Base-by-base conservation (phyloP, 2,329 filamentous ascomycete species). In the Talaromyces sp. region DNA sequence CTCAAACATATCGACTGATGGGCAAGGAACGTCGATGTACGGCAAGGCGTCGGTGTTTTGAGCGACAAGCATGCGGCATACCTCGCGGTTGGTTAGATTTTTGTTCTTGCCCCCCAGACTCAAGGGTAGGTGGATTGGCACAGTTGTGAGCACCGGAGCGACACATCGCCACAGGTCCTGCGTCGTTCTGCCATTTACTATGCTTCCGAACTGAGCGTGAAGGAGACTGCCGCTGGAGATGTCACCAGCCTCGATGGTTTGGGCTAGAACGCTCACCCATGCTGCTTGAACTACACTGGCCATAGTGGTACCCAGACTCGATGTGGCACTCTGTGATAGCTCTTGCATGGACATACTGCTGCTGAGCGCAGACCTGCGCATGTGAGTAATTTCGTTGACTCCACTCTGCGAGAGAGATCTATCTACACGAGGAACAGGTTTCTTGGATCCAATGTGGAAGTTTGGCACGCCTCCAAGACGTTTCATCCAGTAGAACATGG, bases 151-250 rank as follows among this genome's bases (percentile, higher is more conserved):
- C 31, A 61, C 43, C 4, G 58, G 58, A 11, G 41, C 58, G 8
- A 61, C 43, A 61, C 58, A 61, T 45, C 58, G 43, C 58, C 41
- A 47, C n/a, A 47, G n/a, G 43, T 61, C 58, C 43, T 61, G 58
- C 27, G 41, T 45, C 25, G 39, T 45, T 22, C 58, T 45, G 5
- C 58, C 58, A 41, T 61, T 61, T 33, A 61, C 27, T n/a, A 61
- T 43, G 58, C n/a, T 49, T 39, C 58, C 58, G 43, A 61, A 61
- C 43, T 61, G 58, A 3, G 43, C 2, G 43, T 61, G 39, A 10
- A 61, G 31, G 9, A 22, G 27, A 22, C 22, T 22, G 25, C 31
- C 43, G 58, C 6, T 31, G 56, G 35, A 41, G 13, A 41, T 22
- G 22, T 22, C 35, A 25, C 37, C 39, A 45, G 41, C 43, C 15